Base-by-base conservation (phyloP, 345 rosid species). In the Aurinia saxatilis region DNA sequence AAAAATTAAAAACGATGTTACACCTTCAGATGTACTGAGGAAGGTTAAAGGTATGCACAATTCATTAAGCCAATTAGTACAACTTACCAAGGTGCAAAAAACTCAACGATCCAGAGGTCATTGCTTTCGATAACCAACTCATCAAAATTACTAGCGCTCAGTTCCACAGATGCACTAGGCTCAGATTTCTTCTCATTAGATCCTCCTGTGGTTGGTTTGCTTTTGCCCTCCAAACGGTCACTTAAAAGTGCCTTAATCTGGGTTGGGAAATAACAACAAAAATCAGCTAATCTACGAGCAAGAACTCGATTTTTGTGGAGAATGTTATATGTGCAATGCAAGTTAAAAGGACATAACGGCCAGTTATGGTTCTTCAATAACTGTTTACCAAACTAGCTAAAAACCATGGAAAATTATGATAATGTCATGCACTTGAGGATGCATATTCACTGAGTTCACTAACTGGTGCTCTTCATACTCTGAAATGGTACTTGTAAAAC, bases 31-130 rank as follows among this genome's bases (percentile, higher is more conserved):
- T 25, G 14, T 38, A 27, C 48, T 3, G 10, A 49, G 10, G 53
- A 23, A 34, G 46, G 38, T 54, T 9, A 19, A 47, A 69, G 60
- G 23, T 17, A 50, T 57, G 19, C 49, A 23, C 54, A 57, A 16
- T 48, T 50, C 48, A 41, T 2, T 23, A 25, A 10, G 34, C n/a
- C 10, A 7, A 44, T 33, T 38, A 47, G 23, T 42, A 44, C 25
- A 34, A 63, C 87, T 67, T 81, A 95, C 99, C 99, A 95, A 51
- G 99, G 99, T 60, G 99, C 97, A 42, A 90, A 90, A 68, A 90
- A 95, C 76, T 95, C 99, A 76, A 93, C 91, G 50, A 93, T 73
- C 99, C 99, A 93, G 45, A 87, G 92, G 9, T 90, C 99, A 76
- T 83, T 90, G 76, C 99, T 90, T 83, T 88, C 83, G 64, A 86